Conservation (phyloP, 257 asterid species). For the Asclepias syriaca region DNA sequence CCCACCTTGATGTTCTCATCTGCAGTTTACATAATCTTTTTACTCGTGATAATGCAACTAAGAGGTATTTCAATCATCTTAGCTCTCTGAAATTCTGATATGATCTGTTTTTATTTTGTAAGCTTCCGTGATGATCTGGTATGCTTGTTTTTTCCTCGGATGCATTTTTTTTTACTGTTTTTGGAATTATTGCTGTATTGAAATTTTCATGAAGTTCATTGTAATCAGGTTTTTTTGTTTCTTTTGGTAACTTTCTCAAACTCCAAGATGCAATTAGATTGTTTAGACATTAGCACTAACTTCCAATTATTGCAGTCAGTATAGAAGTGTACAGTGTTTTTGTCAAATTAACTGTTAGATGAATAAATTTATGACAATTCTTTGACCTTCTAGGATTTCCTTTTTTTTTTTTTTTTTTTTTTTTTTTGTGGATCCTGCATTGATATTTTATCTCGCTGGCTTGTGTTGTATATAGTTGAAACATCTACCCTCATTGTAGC, state of each 20-base stretch:
- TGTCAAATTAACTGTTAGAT: no score
- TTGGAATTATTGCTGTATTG: background rate
- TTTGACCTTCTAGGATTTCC: no score
- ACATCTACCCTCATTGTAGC: no score
- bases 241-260: background rate
- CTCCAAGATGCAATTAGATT: no score
- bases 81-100: background rate
- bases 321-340: no score
- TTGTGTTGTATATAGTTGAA: no score
- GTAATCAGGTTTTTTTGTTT: background rate
- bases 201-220: background rate
- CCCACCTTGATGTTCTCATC: constrained; percentile 64
- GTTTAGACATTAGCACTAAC: no score
- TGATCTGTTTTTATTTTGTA: background rate
- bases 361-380: no score
- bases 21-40: constrained; percentile 55
- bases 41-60: constrained; percentile 37
- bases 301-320: no score
- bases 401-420: no score
- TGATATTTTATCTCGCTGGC: no score
- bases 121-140: background rate
- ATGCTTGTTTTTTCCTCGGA: background rate
- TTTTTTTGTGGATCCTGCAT: no score
- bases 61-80: constrained; percentile 42
- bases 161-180: background rate